Percentiles rank a stretch among this genome's conserved stretches.
These are phyloP conservation scores for Micractinium conductrix DNA, from an alignment of 139 green algal genomes.

Conservation along the genomic window DNA sequence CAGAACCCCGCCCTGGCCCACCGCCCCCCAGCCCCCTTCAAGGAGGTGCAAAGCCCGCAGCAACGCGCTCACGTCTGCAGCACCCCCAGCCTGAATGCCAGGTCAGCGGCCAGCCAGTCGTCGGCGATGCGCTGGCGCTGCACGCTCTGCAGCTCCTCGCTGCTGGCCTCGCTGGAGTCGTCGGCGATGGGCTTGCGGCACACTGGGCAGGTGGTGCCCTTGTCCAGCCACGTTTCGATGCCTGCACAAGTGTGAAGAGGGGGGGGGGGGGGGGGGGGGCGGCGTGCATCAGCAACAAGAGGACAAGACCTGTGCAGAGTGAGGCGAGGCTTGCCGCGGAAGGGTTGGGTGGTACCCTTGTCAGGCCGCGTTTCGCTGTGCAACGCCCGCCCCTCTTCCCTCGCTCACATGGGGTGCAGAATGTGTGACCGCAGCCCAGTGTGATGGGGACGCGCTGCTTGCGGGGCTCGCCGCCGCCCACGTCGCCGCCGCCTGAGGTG, in stretches of 20 bases:
- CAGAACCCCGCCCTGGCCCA: no score
- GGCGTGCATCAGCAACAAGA: no score
- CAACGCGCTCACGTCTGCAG: conserved; percentile 15
- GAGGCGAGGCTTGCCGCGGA: no score
- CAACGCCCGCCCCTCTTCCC: no score
- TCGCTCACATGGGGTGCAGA: no score
- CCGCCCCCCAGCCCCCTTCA: no score
- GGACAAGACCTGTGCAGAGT: no score
- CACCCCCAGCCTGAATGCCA: conserved; percentile 39
- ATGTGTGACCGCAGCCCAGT: conserved; percentile 64
- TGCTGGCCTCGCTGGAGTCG: neutral
- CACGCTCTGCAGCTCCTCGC: neutral
- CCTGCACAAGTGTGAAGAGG: neutral
- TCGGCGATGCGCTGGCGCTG: neutral
- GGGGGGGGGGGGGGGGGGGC: neutral
- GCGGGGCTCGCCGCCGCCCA: neutral
- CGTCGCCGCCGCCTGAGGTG: no score
- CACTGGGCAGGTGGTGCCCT: conserved; percentile 56
- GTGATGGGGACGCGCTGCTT: conserved; percentile 29
- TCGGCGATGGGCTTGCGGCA: conserved; percentile 48
- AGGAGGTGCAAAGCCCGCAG: no score
- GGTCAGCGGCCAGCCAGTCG: conserved; percentile 35
- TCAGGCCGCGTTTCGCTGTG: no score
- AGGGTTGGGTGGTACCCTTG: no score
- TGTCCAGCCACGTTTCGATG: conserved; percentile 45